Conservation (phyloP, 192 early-diverging fungal species). For the Thamnidium elegans region DNA sequence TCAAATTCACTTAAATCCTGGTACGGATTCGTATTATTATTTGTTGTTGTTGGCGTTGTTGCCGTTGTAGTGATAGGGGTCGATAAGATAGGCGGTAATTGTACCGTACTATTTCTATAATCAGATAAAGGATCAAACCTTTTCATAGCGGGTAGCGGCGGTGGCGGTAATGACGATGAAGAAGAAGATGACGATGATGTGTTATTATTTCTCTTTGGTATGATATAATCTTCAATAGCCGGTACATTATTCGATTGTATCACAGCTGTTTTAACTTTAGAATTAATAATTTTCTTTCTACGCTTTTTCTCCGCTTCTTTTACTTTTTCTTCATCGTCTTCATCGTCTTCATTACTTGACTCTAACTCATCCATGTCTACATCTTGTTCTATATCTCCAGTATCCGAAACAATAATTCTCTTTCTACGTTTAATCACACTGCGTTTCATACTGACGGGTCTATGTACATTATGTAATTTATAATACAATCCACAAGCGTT, state of each 20-base stretch:
- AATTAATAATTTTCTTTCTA: background rate
- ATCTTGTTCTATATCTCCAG: conserved; percentile 15
- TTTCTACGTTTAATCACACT: conserved; percentile 75
- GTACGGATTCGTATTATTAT: background rate
- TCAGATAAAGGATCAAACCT: conserved; percentile 23
- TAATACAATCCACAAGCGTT: conserved; percentile 90
- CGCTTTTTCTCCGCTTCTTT: background rate
- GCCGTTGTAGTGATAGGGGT: background rate
- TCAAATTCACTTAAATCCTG: conserved; percentile 5
- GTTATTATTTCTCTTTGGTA: conserved; percentile 38
- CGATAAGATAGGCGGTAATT: background rate
- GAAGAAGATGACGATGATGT: too few species aligned
- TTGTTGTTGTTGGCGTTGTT: too few species aligned
- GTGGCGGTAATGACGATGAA: background rate
- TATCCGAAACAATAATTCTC: conserved; percentile 40
- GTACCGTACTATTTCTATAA: conserved; percentile 6
- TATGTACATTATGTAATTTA: conserved; percentile 75
- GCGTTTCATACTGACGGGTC: conserved; percentile 80
- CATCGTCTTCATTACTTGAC: background rate
- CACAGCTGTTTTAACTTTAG: background rate
- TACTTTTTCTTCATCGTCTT: conserved; percentile 5
- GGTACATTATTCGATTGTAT: conserved; percentile 24
- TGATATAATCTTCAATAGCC: conserved; percentile 53
- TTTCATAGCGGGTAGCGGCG: background rate
- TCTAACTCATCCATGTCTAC: conserved; percentile 15